phyloP scores from a whole-genome alignment of 164 flowering plant genomes.

The Aristolochia fimbriata region DNA sequence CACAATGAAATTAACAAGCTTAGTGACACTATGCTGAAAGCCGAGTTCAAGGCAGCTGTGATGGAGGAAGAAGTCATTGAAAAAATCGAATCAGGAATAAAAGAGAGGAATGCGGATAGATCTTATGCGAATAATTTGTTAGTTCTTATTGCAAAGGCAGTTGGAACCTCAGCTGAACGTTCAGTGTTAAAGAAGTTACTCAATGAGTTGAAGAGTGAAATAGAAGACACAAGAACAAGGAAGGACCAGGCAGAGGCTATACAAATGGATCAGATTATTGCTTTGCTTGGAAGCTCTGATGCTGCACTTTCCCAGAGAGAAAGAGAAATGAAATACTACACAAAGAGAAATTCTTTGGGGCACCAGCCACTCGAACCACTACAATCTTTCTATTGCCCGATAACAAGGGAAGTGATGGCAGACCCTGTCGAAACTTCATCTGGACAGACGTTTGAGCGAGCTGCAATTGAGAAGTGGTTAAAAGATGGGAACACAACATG shows the following conservation, averaged over 20 bases:
- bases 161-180: slow-evolving; percentile 52
- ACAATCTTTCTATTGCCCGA: slow-evolving; percentile 58
- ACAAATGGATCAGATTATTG: slow-evolving; percentile 77
- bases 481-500: slow-evolving; percentile 40
- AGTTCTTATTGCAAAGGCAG: slow-evolving; percentile 42
- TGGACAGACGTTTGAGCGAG: slow-evolving; percentile 69
- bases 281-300: slow-evolving; percentile 65
- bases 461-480: slow-evolving; percentile 63
- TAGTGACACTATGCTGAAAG: slow-evolving; percentile 33
- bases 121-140: slow-evolving; percentile 55
- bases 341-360: slow-evolving; percentile 49
- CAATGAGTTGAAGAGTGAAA: slow-evolving; percentile 59
- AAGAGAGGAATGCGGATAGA: slow-evolving; percentile 49
- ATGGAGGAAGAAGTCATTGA: slow-evolving; percentile 51
- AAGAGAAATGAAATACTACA: slow-evolving; percentile 34
- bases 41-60: slow-evolving; percentile 45
- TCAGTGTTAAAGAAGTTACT: slow-evolving; percentile 41
- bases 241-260: slow-evolving; percentile 65
- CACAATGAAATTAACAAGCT: slow-evolving; percentile 35
- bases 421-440: slow-evolving; percentile 75
- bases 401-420: slow-evolving; percentile 56
- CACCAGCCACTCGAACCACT: slow-evolving; percentile 59
- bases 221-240: slow-evolving; percentile 37
- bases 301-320: slow-evolving; percentile 46
- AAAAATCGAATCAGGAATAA: slow-evolving; percentile 58